Evolutionary conservation across 495 filamentous ascomycete species (phyloP).

Genomic region (Penicillium atrosanguineum): DNA sequence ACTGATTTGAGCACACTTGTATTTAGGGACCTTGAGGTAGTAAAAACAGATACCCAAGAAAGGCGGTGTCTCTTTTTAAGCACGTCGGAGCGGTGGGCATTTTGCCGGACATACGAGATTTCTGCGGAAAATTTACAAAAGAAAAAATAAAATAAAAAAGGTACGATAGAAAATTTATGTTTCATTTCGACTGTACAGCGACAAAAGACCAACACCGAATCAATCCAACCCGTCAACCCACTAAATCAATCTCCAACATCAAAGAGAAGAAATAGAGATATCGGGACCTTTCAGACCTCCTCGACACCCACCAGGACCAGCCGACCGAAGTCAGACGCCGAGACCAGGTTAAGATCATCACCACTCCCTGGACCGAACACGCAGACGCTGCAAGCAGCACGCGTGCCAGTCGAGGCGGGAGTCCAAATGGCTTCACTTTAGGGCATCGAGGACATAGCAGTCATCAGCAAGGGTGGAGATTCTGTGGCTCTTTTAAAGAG

Average conservation of each 20-base stretch:
- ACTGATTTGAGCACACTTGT: no score
- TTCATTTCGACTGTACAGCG: no score
- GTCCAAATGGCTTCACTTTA: conserved; percentile 66
- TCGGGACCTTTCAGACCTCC: conserved; percentile 66
- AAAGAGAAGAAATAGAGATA: conserved; percentile 18
- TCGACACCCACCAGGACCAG: conserved; percentile 62
- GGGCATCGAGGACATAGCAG: conserved; percentile 62
- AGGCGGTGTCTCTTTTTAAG: no score
- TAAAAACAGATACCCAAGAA: no score
- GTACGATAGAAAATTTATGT: no score
- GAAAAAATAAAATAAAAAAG: no score
- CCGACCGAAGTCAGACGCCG: conserved; percentile 62
- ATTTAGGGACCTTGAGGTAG: no score
- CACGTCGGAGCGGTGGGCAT: no score
- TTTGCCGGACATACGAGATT: no score
- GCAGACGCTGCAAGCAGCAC: conserved; percentile 27
- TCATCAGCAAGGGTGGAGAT: conserved; percentile 76
- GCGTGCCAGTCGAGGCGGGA: conserved; percentile 50
- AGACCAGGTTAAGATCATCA: conserved; percentile 71
- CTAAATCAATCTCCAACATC: conserved; percentile 4
- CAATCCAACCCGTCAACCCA: conserved; percentile 22
- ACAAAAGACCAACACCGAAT: conserved; percentile 1
- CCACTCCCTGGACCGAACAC: conserved; percentile 56
- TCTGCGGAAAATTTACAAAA: no score
- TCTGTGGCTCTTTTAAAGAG: conserved; percentile 77